phyloP scores from a whole-genome alignment of 441 rosid species.

The Populus hybrid region DNA sequence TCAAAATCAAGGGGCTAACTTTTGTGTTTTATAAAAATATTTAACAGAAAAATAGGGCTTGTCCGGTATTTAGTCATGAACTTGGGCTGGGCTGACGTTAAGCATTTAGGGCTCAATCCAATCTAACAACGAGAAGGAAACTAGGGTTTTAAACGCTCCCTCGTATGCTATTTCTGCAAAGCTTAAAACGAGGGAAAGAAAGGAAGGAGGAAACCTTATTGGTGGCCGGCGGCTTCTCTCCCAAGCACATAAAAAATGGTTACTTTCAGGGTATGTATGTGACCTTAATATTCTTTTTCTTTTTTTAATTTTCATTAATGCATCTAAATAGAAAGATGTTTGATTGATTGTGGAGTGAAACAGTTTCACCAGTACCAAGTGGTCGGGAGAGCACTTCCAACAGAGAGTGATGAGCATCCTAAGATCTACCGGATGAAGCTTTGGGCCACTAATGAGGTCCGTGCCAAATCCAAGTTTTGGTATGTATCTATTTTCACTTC shows the following conservation, averaged over 20 bases:
- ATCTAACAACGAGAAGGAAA: not conserved
- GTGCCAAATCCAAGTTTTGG: constrained; percentile 52
- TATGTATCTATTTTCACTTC: constrained; percentile 1
- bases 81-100: not conserved
- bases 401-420: constrained; percentile 37
- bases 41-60: no score
- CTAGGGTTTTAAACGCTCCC: not conserved
- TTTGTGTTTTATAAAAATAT: no score
- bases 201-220: not conserved
- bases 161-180: not conserved
- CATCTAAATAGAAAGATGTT: not conserved
- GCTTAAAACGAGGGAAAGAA: not conserved
- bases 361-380: constrained; percentile 52
- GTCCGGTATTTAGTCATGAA: not conserved
- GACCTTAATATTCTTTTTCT: not conserved
- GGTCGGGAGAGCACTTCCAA: constrained; percentile 44
- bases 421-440: constrained; percentile 51
- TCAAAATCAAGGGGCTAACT: no score
- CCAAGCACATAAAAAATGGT: constrained; percentile 8
- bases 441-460: constrained; percentile 45
- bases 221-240: not conserved
- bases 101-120: not conserved
- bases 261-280: constrained; percentile 16
- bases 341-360: not conserved
- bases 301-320: not conserved